Percentiles rank a stretch among this genome's conserved stretches.
phyloP scores from a whole-genome alignment of 1,284 basidiomycete genomes.

The Xerocomus minutiporus region DNA sequence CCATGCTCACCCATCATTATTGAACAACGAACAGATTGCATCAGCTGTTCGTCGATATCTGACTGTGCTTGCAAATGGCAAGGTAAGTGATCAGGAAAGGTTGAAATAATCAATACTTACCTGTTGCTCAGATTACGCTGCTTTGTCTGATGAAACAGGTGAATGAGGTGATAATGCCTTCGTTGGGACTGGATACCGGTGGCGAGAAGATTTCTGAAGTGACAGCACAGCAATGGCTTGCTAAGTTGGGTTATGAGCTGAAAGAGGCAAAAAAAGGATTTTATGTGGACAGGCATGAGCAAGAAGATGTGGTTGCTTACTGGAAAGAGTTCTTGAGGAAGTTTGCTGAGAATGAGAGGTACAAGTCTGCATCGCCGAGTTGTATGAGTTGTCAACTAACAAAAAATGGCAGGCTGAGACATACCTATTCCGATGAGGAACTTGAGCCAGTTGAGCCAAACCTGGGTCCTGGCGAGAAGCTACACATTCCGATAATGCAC shows the following conservation, averaged over 20 bases:
- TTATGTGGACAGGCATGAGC: background rate
- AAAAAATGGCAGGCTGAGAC: background rate
- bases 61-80: too few relatives aligned
- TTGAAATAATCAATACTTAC: too few relatives aligned
- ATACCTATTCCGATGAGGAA: background rate
- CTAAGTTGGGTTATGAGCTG: background rate
- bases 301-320: background rate
- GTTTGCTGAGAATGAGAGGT: background rate
- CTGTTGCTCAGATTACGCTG: too few relatives aligned
- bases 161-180: background rate
- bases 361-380: too few relatives aligned
- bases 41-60: too few relatives aligned
- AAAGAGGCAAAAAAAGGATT: background rate
- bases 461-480: background rate
- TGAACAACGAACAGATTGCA: too few relatives aligned
- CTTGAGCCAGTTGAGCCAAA: background rate
- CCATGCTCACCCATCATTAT: too few relatives aligned
- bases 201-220: conserved; percentile 1
- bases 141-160: too few relatives aligned
- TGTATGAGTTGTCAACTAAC: too few relatives aligned
- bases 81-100: too few relatives aligned
- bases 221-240: background rate
- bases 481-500: background rate
- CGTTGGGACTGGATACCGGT: conserved; percentile 2
- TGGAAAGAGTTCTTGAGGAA: background rate